Conservation (phyloP, 768 basidiomycete species). For the Tephrocybe sp. region DNA sequence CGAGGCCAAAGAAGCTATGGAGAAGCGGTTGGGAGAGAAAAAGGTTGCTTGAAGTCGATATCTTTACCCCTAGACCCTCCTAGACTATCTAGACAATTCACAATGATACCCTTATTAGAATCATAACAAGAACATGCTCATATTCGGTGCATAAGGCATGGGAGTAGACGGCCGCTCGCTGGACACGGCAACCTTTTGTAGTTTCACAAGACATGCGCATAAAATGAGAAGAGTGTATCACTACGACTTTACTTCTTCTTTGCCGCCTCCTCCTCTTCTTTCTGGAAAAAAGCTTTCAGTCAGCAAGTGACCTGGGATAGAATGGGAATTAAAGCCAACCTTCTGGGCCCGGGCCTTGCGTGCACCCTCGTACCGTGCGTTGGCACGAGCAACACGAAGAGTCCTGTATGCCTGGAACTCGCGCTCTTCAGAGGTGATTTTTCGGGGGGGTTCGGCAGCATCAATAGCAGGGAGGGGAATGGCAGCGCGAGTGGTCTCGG, state of each 20-base stretch:
- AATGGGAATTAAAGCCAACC: constrained; percentile 35
- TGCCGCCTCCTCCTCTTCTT: constrained; percentile 87
- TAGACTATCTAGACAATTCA: neutral
- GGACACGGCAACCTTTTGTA: constrained; percentile 34
- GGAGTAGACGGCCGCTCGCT: constrained; percentile 26
- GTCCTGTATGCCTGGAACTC: constrained; percentile 86
- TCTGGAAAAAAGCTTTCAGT: constrained; percentile 39
- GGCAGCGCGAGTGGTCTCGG: constrained; percentile 65
- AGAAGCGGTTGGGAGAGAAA: constrained; percentile 35
- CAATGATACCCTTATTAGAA: neutral
- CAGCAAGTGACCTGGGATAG: constrained; percentile 2
- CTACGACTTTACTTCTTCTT: constrained; percentile 75
- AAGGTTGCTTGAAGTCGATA: constrained; percentile 12
- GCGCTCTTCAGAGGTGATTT: constrained; percentile 89
- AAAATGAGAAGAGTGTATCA: constrained; percentile 23
- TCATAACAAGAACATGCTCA: constrained; percentile 21
- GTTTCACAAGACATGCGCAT: constrained; percentile 23
- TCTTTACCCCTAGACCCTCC: neutral
- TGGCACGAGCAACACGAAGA: constrained; percentile 81
- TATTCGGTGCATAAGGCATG: constrained; percentile 38
- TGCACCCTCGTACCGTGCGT: constrained; percentile 79
- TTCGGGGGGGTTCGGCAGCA: constrained; percentile 81
- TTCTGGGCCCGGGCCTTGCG: constrained; percentile 86
- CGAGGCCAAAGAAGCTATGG: constrained; percentile 65
- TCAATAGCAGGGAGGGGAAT: constrained; percentile 67